Evolutionary conservation across 495 filamentous ascomycete species (phyloP).

Genomic region (Jackrogersella minutella): DNA sequence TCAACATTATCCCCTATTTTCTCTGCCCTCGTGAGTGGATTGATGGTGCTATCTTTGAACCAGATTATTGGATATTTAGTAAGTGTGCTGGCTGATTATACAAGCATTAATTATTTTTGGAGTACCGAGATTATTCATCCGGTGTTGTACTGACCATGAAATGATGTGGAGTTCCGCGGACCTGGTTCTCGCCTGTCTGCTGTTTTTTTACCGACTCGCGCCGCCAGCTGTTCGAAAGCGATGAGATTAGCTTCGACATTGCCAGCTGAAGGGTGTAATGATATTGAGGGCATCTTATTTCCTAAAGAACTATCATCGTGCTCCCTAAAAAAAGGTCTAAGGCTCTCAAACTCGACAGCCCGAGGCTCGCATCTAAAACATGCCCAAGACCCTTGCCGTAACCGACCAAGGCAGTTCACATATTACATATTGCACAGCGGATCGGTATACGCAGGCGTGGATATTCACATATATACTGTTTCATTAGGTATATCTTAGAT

Average conservation of each 20-base stretch:
- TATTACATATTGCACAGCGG: too few relatives aligned
- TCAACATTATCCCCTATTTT: neutral
- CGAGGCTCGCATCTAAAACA: slow-evolving; percentile 20
- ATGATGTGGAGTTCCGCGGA: neutral
- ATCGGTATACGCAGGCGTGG: too few relatives aligned
- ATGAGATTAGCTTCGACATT: neutral
- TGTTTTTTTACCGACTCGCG: neutral
- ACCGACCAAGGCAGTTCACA: slow-evolving; percentile 71
- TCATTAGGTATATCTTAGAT: too few relatives aligned
- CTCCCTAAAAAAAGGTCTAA: neutral
- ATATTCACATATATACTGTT: too few relatives aligned
- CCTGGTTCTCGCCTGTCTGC: neutral
- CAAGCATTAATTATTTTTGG: neutral
- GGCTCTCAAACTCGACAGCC: neutral
- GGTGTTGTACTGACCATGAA: neutral
- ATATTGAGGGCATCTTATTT: neutral
- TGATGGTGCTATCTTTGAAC: neutral
- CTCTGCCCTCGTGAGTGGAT: neutral
- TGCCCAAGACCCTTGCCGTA: slow-evolving; percentile 62
- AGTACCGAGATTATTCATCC: neutral
- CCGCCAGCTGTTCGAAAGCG: neutral
- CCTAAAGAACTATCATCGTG: neutral
- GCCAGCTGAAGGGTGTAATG: neutral
- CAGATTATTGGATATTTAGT: too few relatives aligned
- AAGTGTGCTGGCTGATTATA: neutral